Base-by-base conservation (phyloP, 2,329 filamentous ascomycete genomes). In the Cladorrhinum sp. region DNA sequence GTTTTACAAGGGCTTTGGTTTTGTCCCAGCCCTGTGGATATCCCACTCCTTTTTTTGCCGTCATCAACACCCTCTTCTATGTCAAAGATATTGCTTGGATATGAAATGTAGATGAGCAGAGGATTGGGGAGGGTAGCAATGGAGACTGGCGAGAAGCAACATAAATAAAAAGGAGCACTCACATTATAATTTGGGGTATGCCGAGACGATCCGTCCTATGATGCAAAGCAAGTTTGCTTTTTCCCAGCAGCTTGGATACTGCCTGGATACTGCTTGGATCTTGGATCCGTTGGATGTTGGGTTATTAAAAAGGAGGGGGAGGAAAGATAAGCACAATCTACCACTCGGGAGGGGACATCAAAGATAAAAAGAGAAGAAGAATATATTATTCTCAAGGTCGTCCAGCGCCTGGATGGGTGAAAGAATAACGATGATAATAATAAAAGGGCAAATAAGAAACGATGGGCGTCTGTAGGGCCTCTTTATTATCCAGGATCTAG, bases 21-120 rank as follows among this genome's bases (percentile, higher is more conserved):
- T 45, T n/a, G 22, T 52, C n/a, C 63, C 48, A 38, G 50, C 38
- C 29, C 48, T 50, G 50, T 52, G 29, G 55, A 58, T 58, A n/a
- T n/a, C n/a, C n/a, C n/a, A n/a, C n/a, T 52, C 56, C 36, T 36
- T 27, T 29, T 32, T 32, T 58, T 41, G 38, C 9, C 27, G 25
- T 62, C 49, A 57, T 63, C 55, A 57, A 57, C 20, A 49, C 24
- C 45, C 60, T 62, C 57, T 62, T 62, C 60, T 48, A 38, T 65
- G 57, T 65, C 56, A 32, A 32, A 36, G 54, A 57, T 24, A 57
- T 61, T 58, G 18, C 53, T 50, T 25, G 32, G 50, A 55, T 24
- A 55, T 61, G 58, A 27, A 58, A 32, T 29, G 27, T 63, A 57
- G 55, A 62, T 60, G 50, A 55, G 52, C 29, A 49, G 20, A 29